Evolutionary conservation across 108 stramenopile genomes (phyloP), one percentile per base, ranked within the genome.

Genomic region (Nitzschia inconspicua): DNA sequence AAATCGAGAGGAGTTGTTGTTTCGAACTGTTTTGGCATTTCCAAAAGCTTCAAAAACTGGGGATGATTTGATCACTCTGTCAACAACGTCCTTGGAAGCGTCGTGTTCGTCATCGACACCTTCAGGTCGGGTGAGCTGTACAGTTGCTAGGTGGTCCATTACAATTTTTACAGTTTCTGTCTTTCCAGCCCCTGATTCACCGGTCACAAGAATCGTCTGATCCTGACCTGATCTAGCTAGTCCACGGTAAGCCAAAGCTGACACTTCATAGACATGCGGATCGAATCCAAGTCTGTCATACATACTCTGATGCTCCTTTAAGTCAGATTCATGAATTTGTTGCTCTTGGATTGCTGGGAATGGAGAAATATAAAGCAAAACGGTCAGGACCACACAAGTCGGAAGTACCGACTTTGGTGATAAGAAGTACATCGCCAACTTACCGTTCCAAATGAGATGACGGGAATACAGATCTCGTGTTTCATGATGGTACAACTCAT

Each of bases 131-230:
- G 79, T 74, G 29, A 66, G 39, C 39, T 64, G 63, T 11, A 87
- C 63, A 6, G 78, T 83, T 9, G 94, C 86, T 31, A 95, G 56
- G 63, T 87, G 85, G 32, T 84, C 72, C 82, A 95, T 83, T 6
- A 95, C 77, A 61, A 90, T 86, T 57, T 95, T 95, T 46, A 90
- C 88, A 2, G 87, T 89, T 74, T 95, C 94, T 2, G 94, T 95
- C 69, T 95, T 95, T 9, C 94, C 94, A 3, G 94, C 91, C 19
- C 94, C 94, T 4, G 79, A 82, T 72, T 95, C 94, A 7, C 94
- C 94, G 1, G 78, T 85, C 0, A 93, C 86, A 4, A 94, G 59
- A 60, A 94, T 86, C 8, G 83, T 81, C 61, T 94, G 93, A 48
- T 87, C 72, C 44, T 44, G 53, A 11, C 72, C 62, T 8, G 79